Evolutionary conservation across 2,329 filamentous ascomycete genomes (phyloP), one percentile per base, ranked within the genome.

Genomic region (Colletotrichum sp.): DNA sequence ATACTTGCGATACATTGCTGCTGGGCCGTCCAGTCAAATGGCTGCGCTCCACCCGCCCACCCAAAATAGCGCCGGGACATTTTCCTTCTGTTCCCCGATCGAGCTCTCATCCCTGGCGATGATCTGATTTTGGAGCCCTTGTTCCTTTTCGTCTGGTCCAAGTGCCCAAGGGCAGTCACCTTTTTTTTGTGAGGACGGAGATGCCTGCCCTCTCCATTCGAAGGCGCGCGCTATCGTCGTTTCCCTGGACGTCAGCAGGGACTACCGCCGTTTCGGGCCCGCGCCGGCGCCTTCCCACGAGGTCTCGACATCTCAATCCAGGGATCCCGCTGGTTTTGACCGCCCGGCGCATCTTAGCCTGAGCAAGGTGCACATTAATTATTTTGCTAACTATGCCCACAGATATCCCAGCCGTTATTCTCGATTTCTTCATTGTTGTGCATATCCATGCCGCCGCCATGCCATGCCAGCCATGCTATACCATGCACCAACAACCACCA

Each of bases 31-130:
- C 61, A 64, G 32, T 64, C 61, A 36, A 28, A 64, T 21, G 30
- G 61, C 24, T 16, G 21, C 5, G 26, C 68, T 39, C 60, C 68
- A 75, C 67, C 67, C 36, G 69, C 57, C 63, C 72, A 63, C 72
- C 73, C 39, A 63, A 72, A 72, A 75, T 75, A 72, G 69, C 69
- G 69, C 69, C 73, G 69, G 73, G 55, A 72, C 67, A 75, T 64
- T 68, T 68, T 72, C 30, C 69, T 75, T 75, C 60, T 64, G 60
- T 61, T 71, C 73, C 73, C 69, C 69, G 73, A 72, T 72, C 73
- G 69, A 68, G 73, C 63, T 75, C 60, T 71, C 26, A 72, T 67
- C 73, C 73, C 69, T 75, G 73, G 55, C 34, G 59, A 72, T 74
- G 72, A 75, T 72, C 73, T 68, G 73, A 63, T 75, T 72, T 68